Percentiles rank a stretch among this genome's conserved stretches.
phyloP scores from a whole-genome alignment of 2,329 filamentous ascomycete species.

The Trichoderma sp. region DNA sequence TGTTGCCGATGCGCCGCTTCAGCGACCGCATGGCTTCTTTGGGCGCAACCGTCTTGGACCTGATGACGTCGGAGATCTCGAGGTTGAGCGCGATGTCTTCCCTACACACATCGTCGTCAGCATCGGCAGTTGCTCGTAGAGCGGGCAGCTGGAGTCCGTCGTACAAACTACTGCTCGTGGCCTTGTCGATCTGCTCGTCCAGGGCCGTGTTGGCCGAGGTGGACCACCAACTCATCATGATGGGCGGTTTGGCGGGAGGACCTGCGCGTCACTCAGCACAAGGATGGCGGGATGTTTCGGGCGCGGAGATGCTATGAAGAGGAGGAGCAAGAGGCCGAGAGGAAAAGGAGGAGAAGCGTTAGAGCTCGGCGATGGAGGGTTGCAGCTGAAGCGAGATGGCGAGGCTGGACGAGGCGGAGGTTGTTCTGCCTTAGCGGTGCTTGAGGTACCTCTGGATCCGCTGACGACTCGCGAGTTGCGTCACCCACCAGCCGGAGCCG shows the following conservation, averaged over 20 bases:
- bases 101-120: constrained; percentile 47
- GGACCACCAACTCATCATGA: constrained; percentile 94
- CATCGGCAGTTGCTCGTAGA: background rate
- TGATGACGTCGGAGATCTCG: constrained; percentile 96
- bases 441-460: constrained; percentile 13
- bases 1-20: constrained; percentile 92
- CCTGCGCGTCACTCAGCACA: constrained; percentile 22
- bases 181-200: constrained; percentile 95
- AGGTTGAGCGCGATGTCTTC: constrained; percentile 97
- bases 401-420: constrained; percentile 12
- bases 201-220: constrained; percentile 85
- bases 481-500: constrained; percentile 26
- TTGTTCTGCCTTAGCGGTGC: background rate
- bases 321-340: background rate
- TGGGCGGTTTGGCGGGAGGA: constrained; percentile 28
- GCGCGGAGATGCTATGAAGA: background rate
- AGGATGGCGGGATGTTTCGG: background rate
- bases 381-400: constrained; percentile 14
- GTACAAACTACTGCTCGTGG: constrained; percentile 90
- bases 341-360: too few relatives aligned
- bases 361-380: constrained; percentile 21
- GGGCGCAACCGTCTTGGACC: constrained; percentile 94
- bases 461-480: constrained; percentile 28
- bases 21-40: constrained; percentile 98
- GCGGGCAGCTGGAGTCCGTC: constrained; percentile 36